These are phyloP conservation scores for Atalantia buxifolia DNA, from an alignment of 345 rosid genomes.

Conservation along the genomic window DNA sequence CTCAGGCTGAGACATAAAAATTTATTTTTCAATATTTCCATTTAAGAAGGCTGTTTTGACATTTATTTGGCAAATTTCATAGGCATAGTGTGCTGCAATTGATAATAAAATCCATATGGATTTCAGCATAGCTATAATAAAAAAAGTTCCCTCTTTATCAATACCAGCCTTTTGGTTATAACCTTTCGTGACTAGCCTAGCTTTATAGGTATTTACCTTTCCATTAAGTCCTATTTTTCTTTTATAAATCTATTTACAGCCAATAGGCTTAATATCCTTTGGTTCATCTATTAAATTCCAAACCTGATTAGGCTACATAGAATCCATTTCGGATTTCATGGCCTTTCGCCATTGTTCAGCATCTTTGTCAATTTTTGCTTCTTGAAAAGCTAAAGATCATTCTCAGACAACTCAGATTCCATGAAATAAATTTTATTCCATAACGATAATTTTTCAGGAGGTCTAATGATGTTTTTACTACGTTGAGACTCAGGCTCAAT, in stretches of 20 bases:
- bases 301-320: neutral
- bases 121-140: no score
- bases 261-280: neutral
- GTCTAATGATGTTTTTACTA: no score
- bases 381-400: neutral
- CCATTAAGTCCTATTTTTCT: no score
- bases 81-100: neutral
- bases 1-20: no score
- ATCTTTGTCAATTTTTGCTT: no score
- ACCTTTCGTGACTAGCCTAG: neutral
- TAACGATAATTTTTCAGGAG: no score
- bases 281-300: neutral
- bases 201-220: neutral
- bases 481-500: no score
- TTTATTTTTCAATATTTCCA: no score
- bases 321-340: neutral
- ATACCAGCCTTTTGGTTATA: neutral
- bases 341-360: neutral
- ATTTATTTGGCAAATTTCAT: no score
- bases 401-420: no score
- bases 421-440: no score
- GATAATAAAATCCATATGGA: neutral
- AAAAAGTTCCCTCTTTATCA: neutral
- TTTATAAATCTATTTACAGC: neutral
- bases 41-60: no score